These are phyloP conservation scores for Ophiostoma ulmi DNA, from an alignment of 2,329 filamentous ascomycete species.

Conservation along the genomic window DNA sequence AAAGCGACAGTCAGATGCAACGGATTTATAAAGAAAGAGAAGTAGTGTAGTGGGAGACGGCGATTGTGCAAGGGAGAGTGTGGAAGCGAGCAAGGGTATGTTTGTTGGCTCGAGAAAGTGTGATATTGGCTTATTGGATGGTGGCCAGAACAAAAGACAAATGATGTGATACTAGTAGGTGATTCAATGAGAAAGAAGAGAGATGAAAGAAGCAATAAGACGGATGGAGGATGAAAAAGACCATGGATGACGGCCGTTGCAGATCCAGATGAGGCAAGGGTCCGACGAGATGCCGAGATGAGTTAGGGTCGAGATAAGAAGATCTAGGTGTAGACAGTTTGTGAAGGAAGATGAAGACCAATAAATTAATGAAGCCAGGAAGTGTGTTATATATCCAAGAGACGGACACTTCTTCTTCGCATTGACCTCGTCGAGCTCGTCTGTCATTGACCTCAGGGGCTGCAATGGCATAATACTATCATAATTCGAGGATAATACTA, in stretches of 20 bases:
- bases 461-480: constrained; percentile 4
- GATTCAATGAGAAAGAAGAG: not conserved
- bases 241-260: not conserved
- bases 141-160: not conserved
- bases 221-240: not conserved
- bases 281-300: not conserved
- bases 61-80: not conserved
- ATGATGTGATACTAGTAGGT: not conserved
- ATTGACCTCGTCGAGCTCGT: not conserved
- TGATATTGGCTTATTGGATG: not conserved
- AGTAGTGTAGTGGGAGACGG: not conserved
- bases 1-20: not conserved
- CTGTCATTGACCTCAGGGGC: not conserved
- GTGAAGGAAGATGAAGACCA: not conserved
- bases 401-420: not conserved
- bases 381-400: not conserved
- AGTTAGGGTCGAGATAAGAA: not conserved
- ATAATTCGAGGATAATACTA: constrained; percentile 1
- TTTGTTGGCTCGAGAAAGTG: not conserved
- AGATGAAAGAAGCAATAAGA: not conserved
- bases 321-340: not conserved
- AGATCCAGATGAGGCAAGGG: not conserved
- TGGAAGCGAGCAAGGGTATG: not conserved
- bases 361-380: not conserved
- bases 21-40: not conserved